phyloP scores from a whole-genome alignment of 2,329 filamentous ascomycete species.

The Fusarium tupiense region DNA sequence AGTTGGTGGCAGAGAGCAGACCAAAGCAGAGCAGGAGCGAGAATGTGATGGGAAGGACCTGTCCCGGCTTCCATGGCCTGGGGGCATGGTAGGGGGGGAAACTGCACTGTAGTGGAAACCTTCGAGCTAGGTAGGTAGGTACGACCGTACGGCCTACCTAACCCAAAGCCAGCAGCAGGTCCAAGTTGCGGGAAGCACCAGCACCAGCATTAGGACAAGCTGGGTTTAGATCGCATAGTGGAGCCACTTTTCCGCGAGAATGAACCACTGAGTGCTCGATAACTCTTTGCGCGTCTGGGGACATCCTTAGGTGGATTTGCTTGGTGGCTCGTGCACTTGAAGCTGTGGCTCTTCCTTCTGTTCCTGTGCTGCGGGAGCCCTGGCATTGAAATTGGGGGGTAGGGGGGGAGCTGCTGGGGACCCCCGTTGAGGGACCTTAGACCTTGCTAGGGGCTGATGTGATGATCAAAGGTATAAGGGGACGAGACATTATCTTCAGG shows the following conservation, averaged over 20 bases:
- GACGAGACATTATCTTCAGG: conserved; percentile 13
- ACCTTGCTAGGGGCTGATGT: conserved; percentile 36
- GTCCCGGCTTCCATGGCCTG: conserved; percentile 11
- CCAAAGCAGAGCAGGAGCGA: conserved; percentile 21
- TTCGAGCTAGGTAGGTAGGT: conserved; percentile 16
- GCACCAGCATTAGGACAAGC: conserved; percentile 5
- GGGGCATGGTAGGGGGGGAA: conserved; percentile 37
- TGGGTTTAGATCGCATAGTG: conserved; percentile 29
- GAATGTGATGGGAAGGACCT: conserved; percentile 26
- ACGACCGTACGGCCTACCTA: neutral
- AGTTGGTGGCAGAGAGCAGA: conserved; percentile 25
- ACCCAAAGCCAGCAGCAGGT: conserved; percentile 30
- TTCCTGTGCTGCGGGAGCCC: conserved; percentile 40
- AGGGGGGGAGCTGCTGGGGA: conserved; percentile 31
- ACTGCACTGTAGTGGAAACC: conserved; percentile 37
- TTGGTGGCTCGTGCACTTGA: conserved; percentile 38
- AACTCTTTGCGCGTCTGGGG: conserved; percentile 4
- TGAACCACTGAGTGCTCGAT: conserved; percentile 13
- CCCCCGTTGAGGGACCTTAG: conserved; percentile 19
- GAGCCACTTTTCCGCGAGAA: conserved; percentile 1
- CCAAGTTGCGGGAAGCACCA: conserved; percentile 28
- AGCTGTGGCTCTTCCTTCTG: conserved; percentile 27
- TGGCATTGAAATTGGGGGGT: conserved; percentile 42
- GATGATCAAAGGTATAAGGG: conserved; percentile 14
- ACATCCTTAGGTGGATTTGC: conserved; percentile 12